phyloP scores from a whole-genome alignment of 371 early-diverging fungal species.

The Mortierella sp. region DNA sequence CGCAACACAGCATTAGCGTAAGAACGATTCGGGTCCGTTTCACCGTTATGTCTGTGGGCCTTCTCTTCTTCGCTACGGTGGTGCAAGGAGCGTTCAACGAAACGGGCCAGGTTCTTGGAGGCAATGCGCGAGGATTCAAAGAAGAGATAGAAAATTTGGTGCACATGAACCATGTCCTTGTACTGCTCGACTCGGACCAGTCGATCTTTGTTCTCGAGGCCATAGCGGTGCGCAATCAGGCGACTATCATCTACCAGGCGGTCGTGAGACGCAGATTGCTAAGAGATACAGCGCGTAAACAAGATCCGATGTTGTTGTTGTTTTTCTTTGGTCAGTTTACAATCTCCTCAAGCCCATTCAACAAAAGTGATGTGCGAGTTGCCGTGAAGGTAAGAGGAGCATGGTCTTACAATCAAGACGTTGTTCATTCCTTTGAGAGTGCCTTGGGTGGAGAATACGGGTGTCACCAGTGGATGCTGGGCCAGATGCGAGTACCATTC shows the following conservation, averaged over 20 bases:
- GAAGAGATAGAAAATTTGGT: constrained; percentile 22
- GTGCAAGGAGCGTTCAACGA: constrained; percentile 21
- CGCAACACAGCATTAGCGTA: not conserved
- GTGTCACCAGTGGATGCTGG: constrained; percentile 40
- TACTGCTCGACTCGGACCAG: constrained; percentile 33
- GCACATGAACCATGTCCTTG: constrained; percentile 45
- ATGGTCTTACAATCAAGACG: constrained; percentile 35
- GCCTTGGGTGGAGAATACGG: constrained; percentile 7
- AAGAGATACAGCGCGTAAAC: not conserved
- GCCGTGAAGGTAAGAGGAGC: too few species aligned
- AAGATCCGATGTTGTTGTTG: not conserved
- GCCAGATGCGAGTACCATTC: constrained; percentile 38
- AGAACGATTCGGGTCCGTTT: too few species aligned
- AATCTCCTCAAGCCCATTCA: too few species aligned
- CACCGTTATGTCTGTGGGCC: not conserved
- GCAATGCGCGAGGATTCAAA: constrained; percentile 18
- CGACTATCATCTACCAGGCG: constrained; percentile 36
- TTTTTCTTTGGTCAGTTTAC: too few species aligned
- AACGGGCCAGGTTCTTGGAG: constrained; percentile 28
- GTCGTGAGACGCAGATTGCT: constrained; percentile 43
- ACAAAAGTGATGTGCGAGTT: too few species aligned
- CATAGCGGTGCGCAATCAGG: constrained; percentile 33
- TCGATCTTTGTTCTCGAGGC: constrained; percentile 15
- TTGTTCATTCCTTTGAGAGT: constrained; percentile 12
- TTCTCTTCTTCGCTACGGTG: not conserved